Base-by-base conservation (phyloP, 352 stramenopile genomes). In the Blastocystis hominis region DNA sequence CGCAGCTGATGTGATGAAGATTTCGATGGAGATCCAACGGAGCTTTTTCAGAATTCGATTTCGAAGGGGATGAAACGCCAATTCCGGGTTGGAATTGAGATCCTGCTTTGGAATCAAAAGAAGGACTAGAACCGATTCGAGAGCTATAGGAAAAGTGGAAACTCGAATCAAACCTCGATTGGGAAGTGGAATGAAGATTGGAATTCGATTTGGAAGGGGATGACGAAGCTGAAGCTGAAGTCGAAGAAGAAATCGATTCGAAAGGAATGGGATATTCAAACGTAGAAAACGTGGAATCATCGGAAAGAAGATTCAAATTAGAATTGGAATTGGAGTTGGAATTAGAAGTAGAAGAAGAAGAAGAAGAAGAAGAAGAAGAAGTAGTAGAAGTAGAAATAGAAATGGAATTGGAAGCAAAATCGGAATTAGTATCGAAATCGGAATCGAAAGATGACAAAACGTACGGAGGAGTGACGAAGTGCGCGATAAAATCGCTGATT, bases 381-480 rank as follows among this genome's bases (percentile, higher is more conserved):
- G 61, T 70, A 70, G 63, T n/a, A n/a, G 24, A 30, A 30, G 24
- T 0, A 30, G 24, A 30, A 30, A 30, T 30, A 30, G 24, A 30
- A 30, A 30, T 30, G 24, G 24, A 30, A 30, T 13, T 38, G 24
- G 24, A 34, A 75, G 13, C 24, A 46, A 3, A 42, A 6, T 42
- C 30, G 30, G 24, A 44, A 44, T 20, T n/a, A 47, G 61, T 70
- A 70, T 17, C 9, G 24, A 30, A 30, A 20, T 75, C 63, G 3
- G 7, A 24, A 75, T 17, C 24, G 7, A 24, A 17, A 42, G 63
- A 24, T 34, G 4, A 42, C 13, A 80, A 10, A 2, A 80, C 50
- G 13, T 63, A 62, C 4, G 70, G 70, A 9, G 70, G 70, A 10
- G 70, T 80, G 5, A 80, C 47, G n/a, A 56, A 54, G 44, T 80